Base-by-base conservation (phyloP, 2,329 filamentous ascomycete species). In the Helotiales sp. region DNA sequence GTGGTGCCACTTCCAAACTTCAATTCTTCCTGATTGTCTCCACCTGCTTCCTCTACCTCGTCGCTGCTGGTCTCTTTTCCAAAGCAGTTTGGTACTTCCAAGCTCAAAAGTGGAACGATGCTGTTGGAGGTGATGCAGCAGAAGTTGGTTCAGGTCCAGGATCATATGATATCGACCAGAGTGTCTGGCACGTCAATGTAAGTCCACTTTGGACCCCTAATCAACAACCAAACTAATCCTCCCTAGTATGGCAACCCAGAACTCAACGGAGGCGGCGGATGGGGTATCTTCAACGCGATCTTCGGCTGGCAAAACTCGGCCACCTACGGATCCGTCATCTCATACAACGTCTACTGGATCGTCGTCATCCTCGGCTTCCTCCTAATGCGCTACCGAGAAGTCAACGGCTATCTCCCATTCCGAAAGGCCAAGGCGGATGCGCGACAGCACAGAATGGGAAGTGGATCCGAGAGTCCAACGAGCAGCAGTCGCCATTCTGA, bases 341-440 rank as follows among this genome's bases (percentile, higher is more conserved):
- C 91, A 1, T 97, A 97, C 81, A 96, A 96, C 77, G 66, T 95
- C 17, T 97, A 97, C 82, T 97, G 93, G 93, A 80, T 96, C 60
- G 83, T 82, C 8, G 84, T 93, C 71, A 93, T 93, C 65, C 68
- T 83, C 17, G 85, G 84, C 5, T 92, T 95, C 76, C 68, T 87
- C 15, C 71, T 81, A 37, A 84, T 95, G 83, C 84, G 89, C 49
- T 92, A 87, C 80, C 85, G 85, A 70, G 92, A 96, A 80, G 80
- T 78, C 66, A 82, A 81, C 8, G 84, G 84, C 3, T 81, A 80
- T 67, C 81, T 79, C 72, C 83, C 84, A 30, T 76, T 74, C 32
- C 61, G 69, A 62, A 76, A 74, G 49, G 52, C 62, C 13, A 64
- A 64, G 24, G 37, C 20, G 7, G 17, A 45, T 6, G 17, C 40